A percentile compares a stretch with the other conserved stretches of the same genome.
Evolutionary conservation across 2,329 filamentous ascomycete species (phyloP).

Genomic region (Neofusicoccum kwambonambiense): DNA sequence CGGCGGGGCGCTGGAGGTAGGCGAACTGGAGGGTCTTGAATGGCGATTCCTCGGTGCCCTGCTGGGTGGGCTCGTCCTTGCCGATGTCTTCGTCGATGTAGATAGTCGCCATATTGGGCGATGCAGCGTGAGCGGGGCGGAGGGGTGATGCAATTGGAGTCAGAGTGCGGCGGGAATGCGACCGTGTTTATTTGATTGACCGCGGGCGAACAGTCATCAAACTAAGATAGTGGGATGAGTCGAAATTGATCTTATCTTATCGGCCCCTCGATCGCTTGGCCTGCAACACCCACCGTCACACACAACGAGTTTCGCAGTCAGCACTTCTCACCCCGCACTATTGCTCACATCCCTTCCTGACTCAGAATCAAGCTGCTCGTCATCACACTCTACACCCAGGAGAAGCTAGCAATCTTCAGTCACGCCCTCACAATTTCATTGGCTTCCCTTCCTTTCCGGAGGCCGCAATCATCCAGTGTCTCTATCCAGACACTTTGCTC

Average conservation of each 20-base stretch:
- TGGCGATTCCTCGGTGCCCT: constrained; percentile 69
- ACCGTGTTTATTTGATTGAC: constrained; percentile 9
- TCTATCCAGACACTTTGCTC: too few species aligned
- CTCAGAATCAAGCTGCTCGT: too few species aligned
- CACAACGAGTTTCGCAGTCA: too few species aligned
- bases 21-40: constrained; percentile 81
- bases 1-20: constrained; percentile 67
- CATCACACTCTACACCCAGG: too few species aligned
- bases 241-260: constrained; percentile 18
- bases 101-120: constrained; percentile 41
- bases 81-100: constrained; percentile 83
- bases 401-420: too few species aligned
- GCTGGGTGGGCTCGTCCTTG: constrained; percentile 63
- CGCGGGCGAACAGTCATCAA: constrained; percentile 13
- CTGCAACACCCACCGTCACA: background rate
- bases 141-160: constrained; percentile 3
- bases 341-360: too few species aligned
- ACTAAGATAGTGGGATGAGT: constrained; percentile 18
- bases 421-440: too few species aligned
- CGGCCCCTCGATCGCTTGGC: constrained; percentile 4
- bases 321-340: too few species aligned
- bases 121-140: background rate
- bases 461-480: too few species aligned
- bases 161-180: constrained; percentile 1
- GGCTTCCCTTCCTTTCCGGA: too few species aligned